Evolutionary conservation across 257 asterid genomes (phyloP).

Genomic region (Penstemon newberryi): DNA sequence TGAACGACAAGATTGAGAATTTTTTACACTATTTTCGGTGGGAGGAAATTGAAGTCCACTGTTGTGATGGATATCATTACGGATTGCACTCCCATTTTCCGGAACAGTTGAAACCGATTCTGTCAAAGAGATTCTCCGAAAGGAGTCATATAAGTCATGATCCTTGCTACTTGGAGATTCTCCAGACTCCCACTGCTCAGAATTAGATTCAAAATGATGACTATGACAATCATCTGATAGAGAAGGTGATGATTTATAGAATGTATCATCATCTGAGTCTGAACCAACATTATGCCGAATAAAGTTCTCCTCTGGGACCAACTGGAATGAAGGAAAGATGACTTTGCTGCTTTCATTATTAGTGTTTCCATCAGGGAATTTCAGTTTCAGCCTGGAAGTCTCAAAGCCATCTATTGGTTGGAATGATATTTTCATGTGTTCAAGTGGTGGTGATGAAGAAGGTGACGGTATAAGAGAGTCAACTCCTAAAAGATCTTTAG

Average conservation of each 20-base stretch:
- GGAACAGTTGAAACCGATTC: constrained; percentile 54
- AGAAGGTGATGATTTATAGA: constrained; percentile 79
- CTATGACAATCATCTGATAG: constrained; percentile 71
- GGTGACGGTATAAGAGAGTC: constrained; percentile 63
- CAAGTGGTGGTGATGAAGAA: constrained; percentile 85
- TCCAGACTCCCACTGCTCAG: constrained; percentile 83
- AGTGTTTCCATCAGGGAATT: constrained; percentile 62
- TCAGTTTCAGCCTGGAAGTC: constrained; percentile 70
- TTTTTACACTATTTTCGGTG: constrained; percentile 41
- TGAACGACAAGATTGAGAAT: constrained; percentile 45
- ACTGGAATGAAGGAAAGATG: constrained; percentile 87
- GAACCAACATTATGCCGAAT: constrained; percentile 52
- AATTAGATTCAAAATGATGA: constrained; percentile 68
- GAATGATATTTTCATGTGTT: constrained; percentile 91
- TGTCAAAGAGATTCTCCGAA: constrained; percentile 61
- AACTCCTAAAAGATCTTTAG: constrained; percentile 44
- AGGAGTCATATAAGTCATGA: constrained; percentile 60
- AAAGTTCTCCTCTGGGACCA: constrained; percentile 73
- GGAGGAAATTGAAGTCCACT: constrained; percentile 38
- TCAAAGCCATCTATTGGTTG: constrained; percentile 70
- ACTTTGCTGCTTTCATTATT: constrained; percentile 46
- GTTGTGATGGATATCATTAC: constrained; percentile 36
- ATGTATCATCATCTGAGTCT: constrained; percentile 87
- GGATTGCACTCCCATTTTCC: constrained; percentile 39
- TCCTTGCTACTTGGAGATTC: constrained; percentile 70